These are phyloP conservation scores for Paramecium caudatum DNA, from an alignment of 73 alveolate species.

Conservation along the genomic window DNA sequence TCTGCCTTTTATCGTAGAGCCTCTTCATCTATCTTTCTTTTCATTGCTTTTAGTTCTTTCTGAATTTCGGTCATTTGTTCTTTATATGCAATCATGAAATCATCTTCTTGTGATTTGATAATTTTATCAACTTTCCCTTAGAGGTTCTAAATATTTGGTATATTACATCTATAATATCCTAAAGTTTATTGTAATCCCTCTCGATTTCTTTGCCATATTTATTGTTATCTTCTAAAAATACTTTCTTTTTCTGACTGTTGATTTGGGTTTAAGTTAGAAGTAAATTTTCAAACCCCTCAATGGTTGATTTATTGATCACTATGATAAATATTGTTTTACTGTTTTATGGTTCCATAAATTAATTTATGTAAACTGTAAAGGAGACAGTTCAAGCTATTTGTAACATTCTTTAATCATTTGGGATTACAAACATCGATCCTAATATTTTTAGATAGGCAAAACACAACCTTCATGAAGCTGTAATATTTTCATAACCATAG, in stretches of 20 bases:
- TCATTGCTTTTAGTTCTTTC: slow-evolving; percentile 76
- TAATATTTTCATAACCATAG: background rate
- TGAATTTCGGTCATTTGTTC: slow-evolving; percentile 73
- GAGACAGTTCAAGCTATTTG: slow-evolving; percentile 54
- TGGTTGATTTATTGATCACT: background rate
- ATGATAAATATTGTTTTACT: background rate
- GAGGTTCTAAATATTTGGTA: background rate
- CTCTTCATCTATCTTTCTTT: slow-evolving; percentile 82
- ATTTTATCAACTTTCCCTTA: slow-evolving; percentile 38
- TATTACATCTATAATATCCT: slow-evolving; percentile 37
- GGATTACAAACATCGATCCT: slow-evolving; percentile 11
- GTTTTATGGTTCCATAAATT: slow-evolving; percentile 19
- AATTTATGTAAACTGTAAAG: slow-evolving; percentile 52
- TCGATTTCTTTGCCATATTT: slow-evolving; percentile 50
- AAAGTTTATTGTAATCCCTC: slow-evolving; percentile 33
- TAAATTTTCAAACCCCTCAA: background rate
- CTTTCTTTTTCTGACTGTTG: background rate
- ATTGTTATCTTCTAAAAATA: slow-evolving; percentile 30
- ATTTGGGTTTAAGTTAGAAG: background rate
- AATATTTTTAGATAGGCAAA: slow-evolving; percentile 35
- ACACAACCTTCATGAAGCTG: slow-evolving; percentile 40
- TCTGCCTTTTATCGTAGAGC: slow-evolving; percentile 77
- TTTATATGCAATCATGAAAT: slow-evolving; percentile 69
- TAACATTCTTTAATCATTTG: slow-evolving; percentile 24
- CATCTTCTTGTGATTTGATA: slow-evolving; percentile 65